Conservation (phyloP, 2,329 filamentous ascomycete genomes). For the Diaporthe caulivora region DNA sequence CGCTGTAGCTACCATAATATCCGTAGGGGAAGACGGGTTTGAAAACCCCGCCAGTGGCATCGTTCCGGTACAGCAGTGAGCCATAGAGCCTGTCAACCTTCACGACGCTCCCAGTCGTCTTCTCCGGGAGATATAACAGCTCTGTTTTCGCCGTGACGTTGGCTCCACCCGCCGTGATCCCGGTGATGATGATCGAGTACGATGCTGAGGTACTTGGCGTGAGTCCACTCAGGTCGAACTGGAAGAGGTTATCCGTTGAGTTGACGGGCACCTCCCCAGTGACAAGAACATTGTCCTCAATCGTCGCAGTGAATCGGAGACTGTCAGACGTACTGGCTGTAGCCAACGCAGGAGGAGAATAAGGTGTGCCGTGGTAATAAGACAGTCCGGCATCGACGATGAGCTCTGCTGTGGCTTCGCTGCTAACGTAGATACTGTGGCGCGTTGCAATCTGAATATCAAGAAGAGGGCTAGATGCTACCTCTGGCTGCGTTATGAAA, state of each 20-base stretch:
- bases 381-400: slow-evolving; percentile 58
- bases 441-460: slow-evolving; percentile 59
- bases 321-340: slow-evolving; percentile 43
- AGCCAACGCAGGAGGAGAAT: slow-evolving; percentile 46
- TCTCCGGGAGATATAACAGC: slow-evolving; percentile 58
- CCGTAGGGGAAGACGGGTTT: slow-evolving; percentile 59
- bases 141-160: slow-evolving; percentile 53
- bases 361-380: slow-evolving; percentile 53
- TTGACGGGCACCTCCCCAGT: slow-evolving; percentile 50
- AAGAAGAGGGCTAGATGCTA: slow-evolving; percentile 48
- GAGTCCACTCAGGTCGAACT: slow-evolving; percentile 53
- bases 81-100: slow-evolving; percentile 60
- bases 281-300: slow-evolving; percentile 49
- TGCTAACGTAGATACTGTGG: slow-evolving; percentile 60
- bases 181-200: slow-evolving; percentile 55
- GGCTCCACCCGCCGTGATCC: slow-evolving; percentile 47
- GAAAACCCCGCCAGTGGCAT: slow-evolving; percentile 51
- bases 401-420: slow-evolving; percentile 56
- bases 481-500: slow-evolving; percentile 22
- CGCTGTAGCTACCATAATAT: slow-evolving; percentile 58
- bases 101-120: slow-evolving; percentile 56
- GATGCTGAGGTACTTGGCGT: slow-evolving; percentile 49
- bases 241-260: slow-evolving; percentile 51
- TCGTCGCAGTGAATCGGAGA: slow-evolving; percentile 53
- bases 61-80: slow-evolving; percentile 55